These are phyloP conservation scores for Cryptosporidium canis DNA, from an alignment of 169 alveolate genomes.

Conservation along the genomic window DNA sequence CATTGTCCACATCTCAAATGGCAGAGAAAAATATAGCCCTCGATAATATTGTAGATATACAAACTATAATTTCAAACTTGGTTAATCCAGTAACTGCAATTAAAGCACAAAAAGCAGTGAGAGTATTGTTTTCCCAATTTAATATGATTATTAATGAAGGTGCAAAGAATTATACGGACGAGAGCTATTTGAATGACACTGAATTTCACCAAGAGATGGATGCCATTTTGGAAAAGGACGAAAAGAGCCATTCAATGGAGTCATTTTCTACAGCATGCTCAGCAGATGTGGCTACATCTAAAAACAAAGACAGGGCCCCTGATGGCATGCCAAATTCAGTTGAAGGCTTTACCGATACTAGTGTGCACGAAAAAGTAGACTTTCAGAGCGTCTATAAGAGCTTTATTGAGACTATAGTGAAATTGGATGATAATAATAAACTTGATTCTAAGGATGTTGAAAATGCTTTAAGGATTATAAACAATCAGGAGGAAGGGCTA, in stretches of 20 bases:
- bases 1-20: conserved; percentile 38
- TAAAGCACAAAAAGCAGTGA: conserved; percentile 68
- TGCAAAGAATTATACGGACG: not conserved
- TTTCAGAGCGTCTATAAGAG: not conserved
- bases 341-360: not conserved
- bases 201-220: not conserved
- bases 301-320: not conserved
- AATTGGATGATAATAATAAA: not conserved
- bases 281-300: not conserved
- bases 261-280: conserved; percentile 65
- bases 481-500: not conserved
- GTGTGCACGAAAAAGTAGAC: not conserved
- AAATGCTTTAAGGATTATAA: not conserved
- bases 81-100: conserved; percentile 58
- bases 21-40: conserved; percentile 35
- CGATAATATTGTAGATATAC: conserved; percentile 52
- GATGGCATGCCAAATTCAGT: not conserved
- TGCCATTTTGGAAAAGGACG: not conserved
- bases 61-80: conserved; percentile 37
- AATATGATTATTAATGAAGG: conserved; percentile 22
- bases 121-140: conserved; percentile 27
- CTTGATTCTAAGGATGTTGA: not conserved
- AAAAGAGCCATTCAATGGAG: conserved; percentile 13
- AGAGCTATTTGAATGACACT: not conserved
- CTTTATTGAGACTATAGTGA: not conserved